Base-by-base conservation (phyloP, 495 filamentous ascomycete species). In the Daldinia bambusicola region DNA sequence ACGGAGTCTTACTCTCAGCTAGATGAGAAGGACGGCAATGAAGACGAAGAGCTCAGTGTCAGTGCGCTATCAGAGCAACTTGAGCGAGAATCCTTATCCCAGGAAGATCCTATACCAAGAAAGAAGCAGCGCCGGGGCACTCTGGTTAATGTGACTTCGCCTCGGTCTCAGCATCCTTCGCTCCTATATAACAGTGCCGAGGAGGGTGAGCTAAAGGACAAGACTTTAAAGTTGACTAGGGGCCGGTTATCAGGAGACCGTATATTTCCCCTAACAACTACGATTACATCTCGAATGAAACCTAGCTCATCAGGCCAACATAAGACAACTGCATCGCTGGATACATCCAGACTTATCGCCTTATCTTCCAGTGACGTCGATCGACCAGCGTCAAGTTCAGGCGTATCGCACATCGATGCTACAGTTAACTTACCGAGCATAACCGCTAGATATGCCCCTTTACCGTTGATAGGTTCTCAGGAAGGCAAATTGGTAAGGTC, bases 351-450 rank as follows among this genome's bases (percentile, higher is more conserved):
- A 22, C 51, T 75, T 22, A 48, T 77, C 18, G 26, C 12, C 1
- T n/a, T 55, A 22, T 45, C 67, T 36, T 43, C 52, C 16, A 30
- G 16, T 52, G 63, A 38, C 26, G 37, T 63, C 6, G 51, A 66
- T 41, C 70, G 73, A 13, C 75, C 73, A 45, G 63, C 62, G 43
- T 77, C 75, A 4, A 77, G 73, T 45, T 77, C 75, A 37, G 70
- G 73, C 8, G 70, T 77, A 10, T 59, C 73, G 22, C 60, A 75
- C 14, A 48, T 75, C 13, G 73, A 75, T 55, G 75, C 67, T 4
- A 71, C 22, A 40, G 32, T 67, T 30, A 64, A 55, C 10, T 31
- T 55, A 5, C 45, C 65, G 16, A 69, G 6, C 38, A 31, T 55
- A 61, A 30, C 45, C 7, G 26, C 30, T 18, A 59, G 48, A 40